phyloP scores from a whole-genome alignment of 192 early-diverging fungal species.

The Thoreauomyces humboldtii region DNA sequence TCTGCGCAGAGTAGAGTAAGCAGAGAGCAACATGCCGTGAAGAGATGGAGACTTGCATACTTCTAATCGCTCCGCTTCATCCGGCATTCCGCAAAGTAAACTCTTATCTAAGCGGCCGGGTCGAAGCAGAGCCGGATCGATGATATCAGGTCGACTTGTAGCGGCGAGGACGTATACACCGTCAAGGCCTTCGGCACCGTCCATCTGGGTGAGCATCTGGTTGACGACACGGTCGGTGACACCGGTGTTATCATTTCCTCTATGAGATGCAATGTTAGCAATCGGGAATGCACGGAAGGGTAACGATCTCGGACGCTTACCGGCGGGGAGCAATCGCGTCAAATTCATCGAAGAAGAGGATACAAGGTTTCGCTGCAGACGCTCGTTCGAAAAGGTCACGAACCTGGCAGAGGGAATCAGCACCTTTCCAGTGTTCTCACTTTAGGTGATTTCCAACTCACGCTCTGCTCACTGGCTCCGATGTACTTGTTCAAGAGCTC shows the following conservation, averaged over 20 bases:
- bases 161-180: slow-evolving; percentile 98
- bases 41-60: background rate
- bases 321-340: slow-evolving; percentile 93
- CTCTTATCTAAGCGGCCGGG: slow-evolving; percentile 83
- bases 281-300: background rate
- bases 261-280: slow-evolving; percentile 11
- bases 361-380: slow-evolving; percentile 88
- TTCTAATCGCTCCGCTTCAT: slow-evolving; percentile 67
- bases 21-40: slow-evolving; percentile 14
- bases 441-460: too few species aligned
- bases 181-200: slow-evolving; percentile 92
- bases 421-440: too few species aligned
- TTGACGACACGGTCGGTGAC: slow-evolving; percentile 99
- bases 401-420: too few species aligned
- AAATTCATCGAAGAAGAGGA: slow-evolving; percentile 98
- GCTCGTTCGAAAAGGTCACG: slow-evolving; percentile 94
- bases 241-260: slow-evolving; percentile 97
- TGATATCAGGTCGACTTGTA: slow-evolving; percentile 77
- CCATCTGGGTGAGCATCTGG: slow-evolving; percentile 98
- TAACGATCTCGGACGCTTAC: slow-evolving; percentile 28
- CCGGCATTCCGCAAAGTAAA: slow-evolving; percentile 84
- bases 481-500: slow-evolving; percentile 99
- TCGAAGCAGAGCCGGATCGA: slow-evolving; percentile 87
- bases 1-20: slow-evolving; percentile 46
- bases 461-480: slow-evolving; percentile 92